These are phyloP conservation scores for Leucaena leucocephala DNA, from an alignment of 306 rosid genomes.

Conservation along the genomic window DNA sequence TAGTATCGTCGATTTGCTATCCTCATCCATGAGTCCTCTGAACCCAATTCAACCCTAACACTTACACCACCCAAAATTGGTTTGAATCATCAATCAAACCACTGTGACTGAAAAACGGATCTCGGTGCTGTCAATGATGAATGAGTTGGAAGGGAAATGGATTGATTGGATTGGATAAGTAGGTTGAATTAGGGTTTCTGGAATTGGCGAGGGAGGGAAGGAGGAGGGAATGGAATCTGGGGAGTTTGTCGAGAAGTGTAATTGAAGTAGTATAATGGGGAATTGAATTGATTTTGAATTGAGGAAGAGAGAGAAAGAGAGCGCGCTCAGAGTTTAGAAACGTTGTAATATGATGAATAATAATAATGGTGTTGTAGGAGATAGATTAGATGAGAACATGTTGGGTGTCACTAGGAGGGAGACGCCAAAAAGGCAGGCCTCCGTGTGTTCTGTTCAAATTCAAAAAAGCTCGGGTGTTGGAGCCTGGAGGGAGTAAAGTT, in stretches of 20 bases:
- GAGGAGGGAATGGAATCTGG: constrained; percentile 16
- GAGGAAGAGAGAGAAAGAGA: constrained; percentile 15
- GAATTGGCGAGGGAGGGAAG: neutral
- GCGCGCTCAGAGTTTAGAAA: constrained; percentile 40
- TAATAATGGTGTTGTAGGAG: neutral
- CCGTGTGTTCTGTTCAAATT: constrained; percentile 39
- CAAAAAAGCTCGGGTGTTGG: constrained; percentile 27
- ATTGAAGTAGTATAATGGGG: neutral
- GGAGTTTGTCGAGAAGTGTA: neutral
- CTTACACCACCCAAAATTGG: neutral
- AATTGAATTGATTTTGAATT: constrained; percentile 38
- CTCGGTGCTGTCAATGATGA: neutral
- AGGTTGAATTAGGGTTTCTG: constrained; percentile 38
- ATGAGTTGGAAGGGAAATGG: neutral
- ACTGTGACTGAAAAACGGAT: neutral
- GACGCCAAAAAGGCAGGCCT: constrained; percentile 22
- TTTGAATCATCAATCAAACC: neutral
- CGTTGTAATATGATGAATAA: neutral
- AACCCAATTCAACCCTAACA: constrained; percentile 27
- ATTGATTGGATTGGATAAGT: neutral
- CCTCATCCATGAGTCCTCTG: constrained; percentile 46
- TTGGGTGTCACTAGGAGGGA: neutral
- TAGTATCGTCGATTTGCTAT: constrained; percentile 31
- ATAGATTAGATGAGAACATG: neutral
- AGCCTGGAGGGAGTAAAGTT: constrained; percentile 1